Conservation (phyloP, 139 green algal species). For the Chlorella vulgaris region DNA sequence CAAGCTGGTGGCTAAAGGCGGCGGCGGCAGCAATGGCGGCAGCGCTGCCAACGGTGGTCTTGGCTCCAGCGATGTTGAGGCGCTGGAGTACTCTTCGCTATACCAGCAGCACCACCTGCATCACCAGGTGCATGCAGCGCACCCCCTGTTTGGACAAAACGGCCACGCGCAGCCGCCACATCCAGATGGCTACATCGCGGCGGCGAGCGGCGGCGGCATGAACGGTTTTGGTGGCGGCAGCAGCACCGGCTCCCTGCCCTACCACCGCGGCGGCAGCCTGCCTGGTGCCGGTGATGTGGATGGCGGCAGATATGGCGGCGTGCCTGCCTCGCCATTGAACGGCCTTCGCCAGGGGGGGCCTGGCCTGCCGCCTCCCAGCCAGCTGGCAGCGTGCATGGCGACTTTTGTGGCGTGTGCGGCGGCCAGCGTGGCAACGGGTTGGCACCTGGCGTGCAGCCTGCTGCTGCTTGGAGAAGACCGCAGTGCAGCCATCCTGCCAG, state of each 20-base stretch:
- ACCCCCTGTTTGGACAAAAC: not conserved
- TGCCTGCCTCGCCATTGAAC: not conserved
- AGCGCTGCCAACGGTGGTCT: not conserved
- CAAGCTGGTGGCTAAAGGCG: slow-evolving; percentile 13
- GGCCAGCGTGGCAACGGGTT: slow-evolving; percentile 14
- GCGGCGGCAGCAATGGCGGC: not conserved
- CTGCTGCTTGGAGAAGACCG: not conserved
- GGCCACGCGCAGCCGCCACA: not conserved
- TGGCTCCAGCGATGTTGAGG: slow-evolving; percentile 3
- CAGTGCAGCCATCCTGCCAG: not conserved
- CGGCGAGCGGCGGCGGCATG: not conserved
- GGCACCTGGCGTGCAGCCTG: slow-evolving; percentile 15
- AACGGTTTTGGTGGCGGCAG: slow-evolving; percentile 13
- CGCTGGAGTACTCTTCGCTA: not conserved
- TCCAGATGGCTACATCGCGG: not conserved
- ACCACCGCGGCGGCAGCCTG: not conserved
- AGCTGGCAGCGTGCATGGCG: not conserved
- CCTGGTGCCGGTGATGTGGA: not conserved
- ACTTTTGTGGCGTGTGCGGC: not conserved
- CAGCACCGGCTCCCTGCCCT: slow-evolving; percentile 3
- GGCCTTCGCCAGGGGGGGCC: not conserved
- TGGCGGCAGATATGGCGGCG: too few species aligned
- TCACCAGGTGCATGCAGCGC: not conserved
- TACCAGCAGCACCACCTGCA: slow-evolving; percentile 33
- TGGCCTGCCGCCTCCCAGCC: not conserved